Percentiles rank a stretch among this genome's conserved stretches.
phyloP scores from a whole-genome alignment of 148 eudicot species.

The Limonium bicolor region DNA sequence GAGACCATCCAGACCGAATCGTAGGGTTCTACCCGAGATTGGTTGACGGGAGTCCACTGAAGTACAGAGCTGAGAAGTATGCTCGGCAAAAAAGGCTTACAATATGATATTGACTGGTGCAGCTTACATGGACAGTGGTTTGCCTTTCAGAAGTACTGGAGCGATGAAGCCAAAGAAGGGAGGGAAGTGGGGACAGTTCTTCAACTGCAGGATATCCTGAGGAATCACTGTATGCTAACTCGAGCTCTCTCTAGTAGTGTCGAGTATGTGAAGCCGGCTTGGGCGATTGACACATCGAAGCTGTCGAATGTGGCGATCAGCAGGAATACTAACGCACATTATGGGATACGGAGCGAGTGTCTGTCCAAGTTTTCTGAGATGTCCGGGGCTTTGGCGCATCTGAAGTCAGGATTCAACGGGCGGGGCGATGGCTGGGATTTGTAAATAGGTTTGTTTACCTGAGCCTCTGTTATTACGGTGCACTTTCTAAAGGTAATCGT shows the following conservation, averaged over 20 bases:
- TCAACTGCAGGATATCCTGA: conserved; percentile 76
- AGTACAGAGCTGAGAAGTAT: conserved; percentile 63
- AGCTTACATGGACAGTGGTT: conserved; percentile 45
- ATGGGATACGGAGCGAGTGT: conserved; percentile 55
- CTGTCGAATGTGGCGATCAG: conserved; percentile 67
- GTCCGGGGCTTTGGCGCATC: conserved; percentile 45
- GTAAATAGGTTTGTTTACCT: too few relatives aligned
- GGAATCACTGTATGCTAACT: conserved; percentile 75
- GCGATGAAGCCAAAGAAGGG: conserved; percentile 47
- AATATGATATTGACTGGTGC: conserved; percentile 89
- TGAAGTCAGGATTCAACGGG: conserved; percentile 40
- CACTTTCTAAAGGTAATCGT: too few relatives aligned
- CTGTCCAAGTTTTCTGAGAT: conserved; percentile 32
- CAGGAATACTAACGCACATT: conserved; percentile 55
- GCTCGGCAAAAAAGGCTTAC: conserved; percentile 57
- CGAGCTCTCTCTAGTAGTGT: conserved; percentile 42
- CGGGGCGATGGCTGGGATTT: conserved; percentile 87
- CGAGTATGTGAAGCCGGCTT: conserved; percentile 68
- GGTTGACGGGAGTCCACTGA: conserved; percentile 25
- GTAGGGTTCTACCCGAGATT: conserved; percentile 89
- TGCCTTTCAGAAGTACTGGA: conserved; percentile 71
- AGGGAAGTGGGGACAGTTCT: conserved; percentile 43
- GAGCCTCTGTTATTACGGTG: too few relatives aligned
- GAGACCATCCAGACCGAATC: conserved; percentile 61
- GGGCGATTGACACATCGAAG: conserved; percentile 81